A percentile compares a stretch with the other conserved stretches of the same genome.
These are phyloP conservation scores for Colletotrichum sansevieriae DNA, from an alignment of 2,329 filamentous ascomycete species.

Conservation along the genomic window DNA sequence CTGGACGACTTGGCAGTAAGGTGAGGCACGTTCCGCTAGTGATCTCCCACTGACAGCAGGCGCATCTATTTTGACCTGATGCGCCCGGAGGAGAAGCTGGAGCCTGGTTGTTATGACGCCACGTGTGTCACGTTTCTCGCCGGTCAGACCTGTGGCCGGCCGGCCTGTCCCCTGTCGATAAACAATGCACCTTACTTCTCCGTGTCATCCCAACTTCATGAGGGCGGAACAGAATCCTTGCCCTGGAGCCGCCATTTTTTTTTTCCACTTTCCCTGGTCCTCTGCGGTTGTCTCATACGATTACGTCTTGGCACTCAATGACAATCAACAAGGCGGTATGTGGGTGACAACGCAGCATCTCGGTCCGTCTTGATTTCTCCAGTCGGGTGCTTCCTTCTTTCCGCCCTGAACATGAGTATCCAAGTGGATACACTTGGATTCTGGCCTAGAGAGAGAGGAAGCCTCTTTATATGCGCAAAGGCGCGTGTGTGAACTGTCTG, in stretches of 20 bases:
- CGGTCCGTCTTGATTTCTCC: conserved; percentile 13
- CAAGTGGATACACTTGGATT: background rate
- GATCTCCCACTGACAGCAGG: conserved; percentile 7
- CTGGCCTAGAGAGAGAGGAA: background rate
- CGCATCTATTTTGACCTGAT: conserved; percentile 1
- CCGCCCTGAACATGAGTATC: conserved; percentile 5
- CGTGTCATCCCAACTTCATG: conserved; percentile 29
- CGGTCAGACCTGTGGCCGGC: conserved; percentile 23
- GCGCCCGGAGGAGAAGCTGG: background rate
- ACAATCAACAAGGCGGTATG: conserved; percentile 8
- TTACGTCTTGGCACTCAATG: background rate
- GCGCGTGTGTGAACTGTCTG: conserved; percentile 1
- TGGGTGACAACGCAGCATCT: conserved; percentile 7
- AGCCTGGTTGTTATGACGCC: conserved; percentile 32
- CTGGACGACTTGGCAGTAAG: background rate
- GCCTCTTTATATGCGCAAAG: background rate
- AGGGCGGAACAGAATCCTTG: background rate
- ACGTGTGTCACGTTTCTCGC: conserved; percentile 30
- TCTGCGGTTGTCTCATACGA: conserved; percentile 9
- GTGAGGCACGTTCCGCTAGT: conserved; percentile 4
- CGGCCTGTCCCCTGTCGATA: conserved; percentile 17
- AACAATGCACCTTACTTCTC: conserved; percentile 8
- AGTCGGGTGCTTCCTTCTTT: conserved; percentile 15
- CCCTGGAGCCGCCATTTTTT: conserved; percentile 26
- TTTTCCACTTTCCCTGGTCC: conserved; percentile 7